These are phyloP conservation scores for Euphorbia tirucalli DNA, from an alignment of 345 rosid genomes.

Conservation along the genomic window DNA sequence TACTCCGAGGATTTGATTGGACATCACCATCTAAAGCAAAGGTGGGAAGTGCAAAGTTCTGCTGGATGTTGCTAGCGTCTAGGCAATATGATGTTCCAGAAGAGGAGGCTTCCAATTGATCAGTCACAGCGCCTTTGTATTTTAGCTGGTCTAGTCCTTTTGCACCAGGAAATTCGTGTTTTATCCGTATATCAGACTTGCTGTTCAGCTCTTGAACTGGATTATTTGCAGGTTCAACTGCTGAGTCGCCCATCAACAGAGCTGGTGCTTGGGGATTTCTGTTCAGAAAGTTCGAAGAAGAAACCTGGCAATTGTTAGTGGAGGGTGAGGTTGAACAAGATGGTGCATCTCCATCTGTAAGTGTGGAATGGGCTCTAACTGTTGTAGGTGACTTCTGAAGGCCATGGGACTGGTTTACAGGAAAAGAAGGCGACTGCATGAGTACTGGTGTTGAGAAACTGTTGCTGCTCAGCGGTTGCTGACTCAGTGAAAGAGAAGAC, in stretches of 20 bases:
- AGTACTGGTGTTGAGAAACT: conserved; percentile 53
- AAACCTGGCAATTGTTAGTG: conserved; percentile 75
- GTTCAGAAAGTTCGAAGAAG: conserved; percentile 58
- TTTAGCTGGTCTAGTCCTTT: conserved; percentile 60
- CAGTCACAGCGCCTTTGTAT: conserved; percentile 58
- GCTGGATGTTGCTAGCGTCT: conserved; percentile 72
- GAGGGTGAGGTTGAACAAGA: conserved; percentile 98
- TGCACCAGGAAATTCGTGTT: conserved; percentile 52
- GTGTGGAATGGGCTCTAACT: conserved; percentile 59
- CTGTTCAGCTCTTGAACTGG: conserved; percentile 65
- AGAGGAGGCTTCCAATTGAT: conserved; percentile 87
- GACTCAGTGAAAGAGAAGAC: conserved; percentile 54
- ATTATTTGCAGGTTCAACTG: conserved; percentile 52
- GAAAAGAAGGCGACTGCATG: conserved; percentile 55
- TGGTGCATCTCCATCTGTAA: conserved; percentile 89
- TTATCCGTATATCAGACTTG: conserved; percentile 57
- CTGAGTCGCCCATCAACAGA: conserved; percentile 46
- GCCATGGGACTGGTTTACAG: conserved; percentile 52
- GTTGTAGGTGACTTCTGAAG: conserved; percentile 48
- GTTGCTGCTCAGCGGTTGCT: conserved; percentile 53
- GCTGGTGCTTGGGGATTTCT: conserved; percentile 66
- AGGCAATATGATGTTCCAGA: conserved; percentile 93
- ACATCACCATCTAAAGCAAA: conserved; percentile 73
- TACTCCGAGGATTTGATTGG: conserved; percentile 66
- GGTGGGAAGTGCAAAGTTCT: conserved; percentile 63